These are phyloP conservation scores for Thuja plicata DNA, from an alignment of 83 land plant genomes.

Conservation along the genomic window DNA sequence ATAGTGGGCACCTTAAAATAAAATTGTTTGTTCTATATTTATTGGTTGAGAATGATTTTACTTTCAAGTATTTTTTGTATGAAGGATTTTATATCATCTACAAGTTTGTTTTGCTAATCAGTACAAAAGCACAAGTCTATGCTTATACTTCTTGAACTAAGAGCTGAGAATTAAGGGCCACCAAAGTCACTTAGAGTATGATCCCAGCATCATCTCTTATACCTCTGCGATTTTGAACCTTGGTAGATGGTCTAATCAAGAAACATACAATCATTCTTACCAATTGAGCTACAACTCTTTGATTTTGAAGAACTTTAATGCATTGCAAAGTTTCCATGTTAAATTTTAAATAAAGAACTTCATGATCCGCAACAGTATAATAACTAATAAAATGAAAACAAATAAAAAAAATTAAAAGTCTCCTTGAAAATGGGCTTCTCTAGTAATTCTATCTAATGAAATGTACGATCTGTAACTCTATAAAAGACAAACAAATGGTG, in stretches of 20 bases:
- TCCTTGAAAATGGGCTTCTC: background rate
- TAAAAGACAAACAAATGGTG: background rate
- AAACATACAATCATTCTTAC: no score
- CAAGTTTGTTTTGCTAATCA: no score
- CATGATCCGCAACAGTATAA: background rate
- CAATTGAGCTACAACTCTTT: background rate
- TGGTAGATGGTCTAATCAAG: no score
- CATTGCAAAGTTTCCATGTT: background rate
- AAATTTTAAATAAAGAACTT: no score
- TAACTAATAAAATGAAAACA: background rate
- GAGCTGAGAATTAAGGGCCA: no score
- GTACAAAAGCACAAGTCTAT: no score
- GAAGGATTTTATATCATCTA: no score
- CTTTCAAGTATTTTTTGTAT: background rate
- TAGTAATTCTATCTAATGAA: background rate
- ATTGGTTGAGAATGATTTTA: background rate
- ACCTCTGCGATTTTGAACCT: no score
- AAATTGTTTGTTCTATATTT: background rate
- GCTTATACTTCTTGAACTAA: no score
- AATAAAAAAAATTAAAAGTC: background rate
- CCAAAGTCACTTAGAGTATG: no score
- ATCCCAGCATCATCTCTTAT: no score
- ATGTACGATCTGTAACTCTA: background rate
- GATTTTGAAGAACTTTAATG: background rate
- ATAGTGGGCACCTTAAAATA: background rate